Evolutionary conservation across 2,329 filamentous ascomycete species (phyloP).

Genomic region (Elsinoe australis): DNA sequence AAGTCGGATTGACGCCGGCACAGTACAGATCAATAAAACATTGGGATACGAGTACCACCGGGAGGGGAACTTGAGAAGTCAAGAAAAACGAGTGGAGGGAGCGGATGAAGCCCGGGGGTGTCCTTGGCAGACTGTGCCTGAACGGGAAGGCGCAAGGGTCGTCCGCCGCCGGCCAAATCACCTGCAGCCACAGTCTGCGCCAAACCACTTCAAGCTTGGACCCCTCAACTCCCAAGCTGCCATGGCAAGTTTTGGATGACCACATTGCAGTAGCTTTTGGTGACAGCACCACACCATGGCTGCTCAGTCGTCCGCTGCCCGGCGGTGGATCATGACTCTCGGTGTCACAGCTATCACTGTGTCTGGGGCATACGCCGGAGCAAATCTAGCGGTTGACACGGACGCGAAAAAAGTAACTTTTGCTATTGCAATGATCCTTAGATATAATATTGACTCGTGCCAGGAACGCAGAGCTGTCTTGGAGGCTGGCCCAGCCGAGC

Average conservation of each 20-base stretch:
- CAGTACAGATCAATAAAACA: slow-evolving; percentile 3
- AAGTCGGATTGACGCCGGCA: slow-evolving; percentile 13
- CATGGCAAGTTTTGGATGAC: not conserved
- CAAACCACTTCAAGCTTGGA: not conserved
- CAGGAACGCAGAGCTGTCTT: slow-evolving; percentile 36
- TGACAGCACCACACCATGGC: slow-evolving; percentile 20
- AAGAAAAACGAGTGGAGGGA: not conserved
- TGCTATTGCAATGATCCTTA: not conserved
- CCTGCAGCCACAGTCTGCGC: not conserved
- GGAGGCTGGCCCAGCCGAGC: slow-evolving; percentile 47
- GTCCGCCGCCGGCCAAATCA: not conserved
- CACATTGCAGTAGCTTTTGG: too few relatives aligned
- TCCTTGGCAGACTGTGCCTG: slow-evolving; percentile 8
- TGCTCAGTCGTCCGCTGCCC: slow-evolving; percentile 28
- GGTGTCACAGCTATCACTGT: slow-evolving; percentile 50
- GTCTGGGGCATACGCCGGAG: slow-evolving; percentile 53
- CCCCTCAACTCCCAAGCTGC: not conserved
- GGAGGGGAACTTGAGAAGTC: not conserved
- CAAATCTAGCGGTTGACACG: slow-evolving; percentile 48
- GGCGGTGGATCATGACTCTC: slow-evolving; percentile 47
- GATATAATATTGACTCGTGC: not conserved
- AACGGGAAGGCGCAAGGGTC: slow-evolving; percentile 5
- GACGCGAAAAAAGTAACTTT: slow-evolving; percentile 44
- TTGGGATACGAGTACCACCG: not conserved
- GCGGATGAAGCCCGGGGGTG: not conserved